A percentile compares a stretch with the other conserved stretches of the same genome.
These are phyloP conservation scores for Lactifluus rugatus DNA, from an alignment of 768 basidiomycete species.

Conservation along the genomic window DNA sequence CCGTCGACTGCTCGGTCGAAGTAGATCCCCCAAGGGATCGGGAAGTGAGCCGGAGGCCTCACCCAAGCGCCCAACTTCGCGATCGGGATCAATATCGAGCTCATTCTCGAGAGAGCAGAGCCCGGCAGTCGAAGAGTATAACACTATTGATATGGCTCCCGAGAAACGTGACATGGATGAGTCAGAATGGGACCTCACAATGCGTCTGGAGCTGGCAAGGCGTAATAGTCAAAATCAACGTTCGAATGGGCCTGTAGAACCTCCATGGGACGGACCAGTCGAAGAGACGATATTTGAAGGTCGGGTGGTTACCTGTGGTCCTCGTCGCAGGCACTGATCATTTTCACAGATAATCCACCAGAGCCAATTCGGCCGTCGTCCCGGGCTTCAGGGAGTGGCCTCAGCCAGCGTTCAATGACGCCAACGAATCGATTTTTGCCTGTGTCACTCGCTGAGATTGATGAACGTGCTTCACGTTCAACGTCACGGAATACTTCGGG, in stretches of 20 bases:
- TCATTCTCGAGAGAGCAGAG: conserved; percentile 38
- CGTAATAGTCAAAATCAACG: conserved; percentile 76
- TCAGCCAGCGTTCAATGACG: conserved; percentile 36
- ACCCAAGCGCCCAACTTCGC: conserved; percentile 14
- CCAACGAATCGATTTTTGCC: conserved; percentile 35
- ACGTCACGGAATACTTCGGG: conserved; percentile 43
- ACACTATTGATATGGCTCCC: conserved; percentile 26
- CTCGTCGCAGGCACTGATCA: conserved; percentile 1
- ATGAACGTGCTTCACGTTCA: conserved; percentile 33
- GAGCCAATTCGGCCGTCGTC: conserved; percentile 45
- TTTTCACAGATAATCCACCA: conserved; percentile 48
- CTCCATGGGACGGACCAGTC: conserved; percentile 37
- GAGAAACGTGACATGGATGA: conserved; percentile 40
- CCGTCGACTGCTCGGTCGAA: conserved; percentile 36
- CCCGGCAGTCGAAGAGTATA: conserved; percentile 34
- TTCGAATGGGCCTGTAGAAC: conserved; percentile 32
- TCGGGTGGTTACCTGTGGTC: conserved; percentile 24
- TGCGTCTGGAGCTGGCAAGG: conserved; percentile 72
- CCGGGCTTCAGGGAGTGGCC: conserved; percentile 37
- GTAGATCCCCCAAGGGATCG: conserved; percentile 34
- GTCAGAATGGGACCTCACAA: conserved; percentile 67
- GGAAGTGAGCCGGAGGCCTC: conserved; percentile 25
- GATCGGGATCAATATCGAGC: conserved; percentile 27
- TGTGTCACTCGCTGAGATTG: conserved; percentile 31
- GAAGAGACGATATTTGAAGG: conserved; percentile 78